These are phyloP conservation scores for Musa itinerans DNA, from an alignment of 176 grass and related monocot species.

Conservation along the genomic window DNA sequence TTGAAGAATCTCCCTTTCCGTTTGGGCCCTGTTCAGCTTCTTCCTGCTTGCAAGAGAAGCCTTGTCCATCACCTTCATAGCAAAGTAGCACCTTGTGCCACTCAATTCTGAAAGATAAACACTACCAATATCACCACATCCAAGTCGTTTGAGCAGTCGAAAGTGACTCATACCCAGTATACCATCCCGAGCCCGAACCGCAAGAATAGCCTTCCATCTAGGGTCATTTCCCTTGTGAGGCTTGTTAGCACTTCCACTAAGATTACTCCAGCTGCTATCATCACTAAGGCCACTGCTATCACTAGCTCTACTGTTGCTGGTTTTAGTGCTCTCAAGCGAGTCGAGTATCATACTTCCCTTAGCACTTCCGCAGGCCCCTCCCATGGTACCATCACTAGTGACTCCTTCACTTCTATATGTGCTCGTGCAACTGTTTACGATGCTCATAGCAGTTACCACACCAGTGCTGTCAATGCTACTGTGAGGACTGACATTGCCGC, in stretches of 20 bases:
- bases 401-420: conserved; percentile 51
- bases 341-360: conserved; percentile 46
- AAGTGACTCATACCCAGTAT: conserved; percentile 92
- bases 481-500: conserved; percentile 92
- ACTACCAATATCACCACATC: conserved; percentile 88
- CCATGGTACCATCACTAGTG: conserved; percentile 28
- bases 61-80: conserved; percentile 67
- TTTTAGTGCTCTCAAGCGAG: conserved; percentile 80
- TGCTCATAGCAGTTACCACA: conserved; percentile 50
- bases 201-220: conserved; percentile 80
- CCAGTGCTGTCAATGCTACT: conserved; percentile 87
- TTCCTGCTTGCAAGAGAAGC: conserved; percentile 16
- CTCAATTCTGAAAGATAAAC: conserved; percentile 92
- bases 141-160: conserved; percentile 81
- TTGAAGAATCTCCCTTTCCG: conserved; percentile 16
- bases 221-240: conserved; percentile 97
- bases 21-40: conserved; percentile 17
- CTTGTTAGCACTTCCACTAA: conserved; percentile 71
- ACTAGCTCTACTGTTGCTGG: conserved; percentile 83
- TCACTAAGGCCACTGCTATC: conserved; percentile 91
- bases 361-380: conserved; percentile 40
- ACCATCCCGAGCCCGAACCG: conserved; percentile 61
- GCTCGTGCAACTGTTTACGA: conserved; percentile 31
- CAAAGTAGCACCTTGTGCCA: conserved; percentile 86
- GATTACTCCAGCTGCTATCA: conserved; percentile 88